phyloP scores from a whole-genome alignment of 208 protist genomes.

The Leishmania amazonensis region DNA sequence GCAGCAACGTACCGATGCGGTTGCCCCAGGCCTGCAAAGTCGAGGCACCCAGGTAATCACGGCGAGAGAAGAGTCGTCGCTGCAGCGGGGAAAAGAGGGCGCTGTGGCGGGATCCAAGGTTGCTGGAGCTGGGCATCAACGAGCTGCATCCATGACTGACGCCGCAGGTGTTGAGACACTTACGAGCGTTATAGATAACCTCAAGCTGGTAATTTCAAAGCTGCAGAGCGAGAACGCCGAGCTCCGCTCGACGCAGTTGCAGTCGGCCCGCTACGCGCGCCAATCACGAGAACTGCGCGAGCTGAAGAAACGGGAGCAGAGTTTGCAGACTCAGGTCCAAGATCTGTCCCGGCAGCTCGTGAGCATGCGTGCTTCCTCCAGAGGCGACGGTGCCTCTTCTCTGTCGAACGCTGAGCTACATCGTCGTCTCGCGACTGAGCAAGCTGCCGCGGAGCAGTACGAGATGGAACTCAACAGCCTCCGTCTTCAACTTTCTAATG shows the following conservation, averaged over 20 bases:
- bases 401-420: conserved; percentile 34
- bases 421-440: conserved; percentile 53
- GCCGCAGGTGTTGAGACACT: conserved; percentile 33
- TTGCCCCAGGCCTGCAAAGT: conserved; percentile 7
- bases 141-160: conserved; percentile 9
- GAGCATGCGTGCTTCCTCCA: conserved; percentile 19
- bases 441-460: conserved; percentile 60
- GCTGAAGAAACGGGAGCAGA: conserved; percentile 45
- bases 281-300: conserved; percentile 65
- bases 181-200: conserved; percentile 68
- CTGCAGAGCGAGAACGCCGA: conserved; percentile 74
- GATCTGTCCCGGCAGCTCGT: conserved; percentile 25
- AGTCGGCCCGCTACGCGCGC: conserved; percentile 43
- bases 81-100: conserved; percentile 13
- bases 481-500: conserved; percentile 37
- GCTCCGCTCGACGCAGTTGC: conserved; percentile 34
- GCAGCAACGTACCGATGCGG: not conserved
- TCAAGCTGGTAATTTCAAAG: conserved; percentile 75
- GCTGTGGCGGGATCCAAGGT: too few species aligned
- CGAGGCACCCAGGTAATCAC: conserved; percentile 58
- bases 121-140: conserved; percentile 13
- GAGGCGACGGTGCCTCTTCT: conserved; percentile 11
- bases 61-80: conserved; percentile 4
- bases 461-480: conserved; percentile 56
- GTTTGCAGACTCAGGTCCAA: conserved; percentile 39